Percentiles rank a stretch among this genome's conserved stretches.
phyloP scores from a whole-genome alignment of 352 stramenopile species.

The Vaucheria bursata region DNA sequence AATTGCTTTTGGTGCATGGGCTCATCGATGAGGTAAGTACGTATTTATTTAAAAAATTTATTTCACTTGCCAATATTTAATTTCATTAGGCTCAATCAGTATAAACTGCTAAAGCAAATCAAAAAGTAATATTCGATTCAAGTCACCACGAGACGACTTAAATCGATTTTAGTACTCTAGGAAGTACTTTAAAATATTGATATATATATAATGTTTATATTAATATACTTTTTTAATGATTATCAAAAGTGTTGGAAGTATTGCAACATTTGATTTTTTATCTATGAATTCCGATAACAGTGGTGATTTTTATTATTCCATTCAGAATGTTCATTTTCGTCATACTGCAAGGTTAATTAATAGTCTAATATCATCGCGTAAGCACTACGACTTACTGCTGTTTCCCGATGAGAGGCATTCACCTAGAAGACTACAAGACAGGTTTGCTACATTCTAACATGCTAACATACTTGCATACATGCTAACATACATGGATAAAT shows the following conservation, averaged over 20 bases:
- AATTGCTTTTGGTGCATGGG: constrained; percentile 47
- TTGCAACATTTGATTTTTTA: too few relatives aligned
- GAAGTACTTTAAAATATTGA: too few relatives aligned
- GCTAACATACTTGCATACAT: not conserved
- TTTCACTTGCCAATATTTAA: not conserved
- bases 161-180: too few relatives aligned
- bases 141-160: not conserved
- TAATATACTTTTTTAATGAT: too few relatives aligned
- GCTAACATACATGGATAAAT: not conserved
- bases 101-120: not conserved
- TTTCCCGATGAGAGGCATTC: constrained; percentile 93
- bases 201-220: too few relatives aligned
- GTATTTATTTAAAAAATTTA: not conserved
- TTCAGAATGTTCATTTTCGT: constrained; percentile 97
- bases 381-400: constrained; percentile 89
- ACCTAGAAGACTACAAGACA: constrained; percentile 58
- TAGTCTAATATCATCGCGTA: constrained; percentile 78
- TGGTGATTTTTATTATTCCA: too few relatives aligned
- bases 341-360: constrained; percentile 93
- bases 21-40: constrained; percentile 36
- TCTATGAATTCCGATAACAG: too few relatives aligned
- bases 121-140: not conserved
- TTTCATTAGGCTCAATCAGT: not conserved
- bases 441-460: not conserved
- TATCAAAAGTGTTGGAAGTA: too few relatives aligned